Evolutionary conservation across 148 eudicot genomes (phyloP), one percentile per base, ranked within the genome.

Genomic region (Talinum fruticosum): DNA sequence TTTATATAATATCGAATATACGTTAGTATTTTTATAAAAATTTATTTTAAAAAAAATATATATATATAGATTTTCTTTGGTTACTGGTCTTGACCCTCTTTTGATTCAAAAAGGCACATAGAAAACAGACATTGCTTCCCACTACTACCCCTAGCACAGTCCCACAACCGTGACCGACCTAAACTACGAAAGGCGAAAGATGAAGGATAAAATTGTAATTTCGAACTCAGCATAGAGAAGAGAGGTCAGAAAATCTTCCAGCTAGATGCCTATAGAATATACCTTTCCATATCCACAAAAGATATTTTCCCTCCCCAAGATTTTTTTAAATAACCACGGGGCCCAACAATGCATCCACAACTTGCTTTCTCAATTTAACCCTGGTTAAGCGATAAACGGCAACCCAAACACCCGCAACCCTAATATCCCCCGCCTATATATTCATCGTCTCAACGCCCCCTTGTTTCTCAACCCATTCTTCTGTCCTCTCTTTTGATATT

Each of bases 251-350:
- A 4, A 54, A 3, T 4, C 12, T 13, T 5, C 7, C 24, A 54
- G 61, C 61, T 5, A 54, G 24, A 54, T 54, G 6, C 61, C 61
- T 21, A 19, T 0, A 21, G 24, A 54, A 54, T 54, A 54, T 21
- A 5, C 10, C 53, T 15, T 47, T 47, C 2, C 2, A 47, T 13
- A 47, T 12, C 18, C 54, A 49, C 54, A 4, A 28, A 57, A 57
- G 64, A 57, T 57, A 57, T 54, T 57, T 57, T 57, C n/a, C 64
- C 10, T 57, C 28, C 45, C 66, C 28, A 41, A 57, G 44, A 33
- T 73, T 33, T 59, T 35, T 74, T 66, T 61, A 30, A 75, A 35
- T 37, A 54, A 57, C 64, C 64, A 57, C n/a, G n/a, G n/a, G n/a
- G n/a, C n/a, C n/a, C n/a, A n/a, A n/a, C 5, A n/a, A 3, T 23